Evolutionary conservation across 768 basidiomycete species (phyloP).

Genomic region (Candolleomyces efflorescens): DNA sequence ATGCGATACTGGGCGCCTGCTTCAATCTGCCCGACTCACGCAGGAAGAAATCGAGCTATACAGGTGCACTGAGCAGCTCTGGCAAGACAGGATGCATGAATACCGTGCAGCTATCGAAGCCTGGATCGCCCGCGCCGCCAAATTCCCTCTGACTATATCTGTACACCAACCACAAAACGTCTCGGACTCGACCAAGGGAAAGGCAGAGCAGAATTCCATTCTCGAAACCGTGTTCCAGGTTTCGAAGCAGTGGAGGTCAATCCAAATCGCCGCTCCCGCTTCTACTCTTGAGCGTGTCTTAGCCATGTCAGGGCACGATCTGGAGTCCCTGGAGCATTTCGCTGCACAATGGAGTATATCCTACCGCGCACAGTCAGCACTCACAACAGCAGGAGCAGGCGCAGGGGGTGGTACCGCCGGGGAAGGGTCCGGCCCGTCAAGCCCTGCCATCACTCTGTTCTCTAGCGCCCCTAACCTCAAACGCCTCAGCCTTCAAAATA

Average conservation of each 20-base stretch:
- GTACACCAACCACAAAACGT: not conserved
- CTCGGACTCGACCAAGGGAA: not conserved
- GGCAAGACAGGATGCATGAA: slow-evolving; percentile 1
- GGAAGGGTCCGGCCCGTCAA: not conserved
- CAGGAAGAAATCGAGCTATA: not conserved
- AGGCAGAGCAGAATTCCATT: not conserved
- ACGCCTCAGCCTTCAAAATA: slow-evolving; percentile 1
- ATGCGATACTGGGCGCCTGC: not conserved
- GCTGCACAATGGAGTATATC: slow-evolving; percentile 1
- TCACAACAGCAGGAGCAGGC: not conserved
- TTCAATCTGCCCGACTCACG: not conserved
- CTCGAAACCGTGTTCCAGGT: not conserved
- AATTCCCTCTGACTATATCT: not conserved
- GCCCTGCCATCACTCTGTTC: not conserved
- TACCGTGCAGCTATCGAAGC: not conserved
- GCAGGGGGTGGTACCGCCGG: not conserved
- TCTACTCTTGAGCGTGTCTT: not conserved
- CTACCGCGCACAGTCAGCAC: not conserved
- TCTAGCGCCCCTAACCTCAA: not conserved
- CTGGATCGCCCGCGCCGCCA: slow-evolving; percentile 1
- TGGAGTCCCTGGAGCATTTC: not conserved
- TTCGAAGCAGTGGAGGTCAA: slow-evolving; percentile 2
- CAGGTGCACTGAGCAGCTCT: not conserved
- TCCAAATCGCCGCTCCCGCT: slow-evolving; percentile 1
- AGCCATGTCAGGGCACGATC: not conserved